Conservation (phyloP, 2,329 filamentous ascomycete genomes). For the Claviceps monticola region DNA sequence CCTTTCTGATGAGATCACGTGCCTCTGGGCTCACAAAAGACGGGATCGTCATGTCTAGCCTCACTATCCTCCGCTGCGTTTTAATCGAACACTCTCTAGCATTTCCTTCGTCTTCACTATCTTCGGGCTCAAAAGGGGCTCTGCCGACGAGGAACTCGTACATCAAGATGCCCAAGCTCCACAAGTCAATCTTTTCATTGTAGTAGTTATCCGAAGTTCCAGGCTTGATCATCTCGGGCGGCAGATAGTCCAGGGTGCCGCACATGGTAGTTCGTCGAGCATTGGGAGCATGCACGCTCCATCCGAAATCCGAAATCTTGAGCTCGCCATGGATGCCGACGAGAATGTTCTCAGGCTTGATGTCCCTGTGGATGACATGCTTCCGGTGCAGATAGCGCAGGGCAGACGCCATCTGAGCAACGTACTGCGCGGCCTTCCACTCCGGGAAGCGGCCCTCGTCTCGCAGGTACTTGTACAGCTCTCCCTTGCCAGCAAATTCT, state of each 20-base stretch:
- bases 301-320: conserved; percentile 97
- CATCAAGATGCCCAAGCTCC: conserved; percentile 86
- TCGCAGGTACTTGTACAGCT: conserved; percentile 58
- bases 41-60: conserved; percentile 86
- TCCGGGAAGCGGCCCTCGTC: conserved; percentile 54
- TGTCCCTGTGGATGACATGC: conserved; percentile 20
- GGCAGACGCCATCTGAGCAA: conserved; percentile 51
- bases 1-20: conserved; percentile 81
- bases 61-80: conserved; percentile 80
- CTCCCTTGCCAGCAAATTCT: conserved; percentile 51
- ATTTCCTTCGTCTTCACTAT: too few relatives aligned
- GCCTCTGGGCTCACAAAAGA: conserved; percentile 84
- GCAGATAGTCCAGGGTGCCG: conserved; percentile 91
- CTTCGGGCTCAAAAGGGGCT: conserved; percentile 76
- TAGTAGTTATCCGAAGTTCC: conserved; percentile 77
- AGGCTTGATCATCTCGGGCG: conserved; percentile 90
- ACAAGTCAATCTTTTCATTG: conserved; percentile 89
- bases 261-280: conserved; percentile 91
- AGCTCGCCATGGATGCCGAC: conserved; percentile 87
- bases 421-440: conserved; percentile 55
- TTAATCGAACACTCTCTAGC: conserved; percentile 35
- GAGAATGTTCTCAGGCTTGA: conserved; percentile 23
- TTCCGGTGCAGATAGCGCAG: conserved; percentile 18
- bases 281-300: conserved; percentile 95
- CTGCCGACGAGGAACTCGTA: conserved; percentile 96